Conservation (phyloP, 352 stramenopile species). For the Pythium plurisporium region DNA sequence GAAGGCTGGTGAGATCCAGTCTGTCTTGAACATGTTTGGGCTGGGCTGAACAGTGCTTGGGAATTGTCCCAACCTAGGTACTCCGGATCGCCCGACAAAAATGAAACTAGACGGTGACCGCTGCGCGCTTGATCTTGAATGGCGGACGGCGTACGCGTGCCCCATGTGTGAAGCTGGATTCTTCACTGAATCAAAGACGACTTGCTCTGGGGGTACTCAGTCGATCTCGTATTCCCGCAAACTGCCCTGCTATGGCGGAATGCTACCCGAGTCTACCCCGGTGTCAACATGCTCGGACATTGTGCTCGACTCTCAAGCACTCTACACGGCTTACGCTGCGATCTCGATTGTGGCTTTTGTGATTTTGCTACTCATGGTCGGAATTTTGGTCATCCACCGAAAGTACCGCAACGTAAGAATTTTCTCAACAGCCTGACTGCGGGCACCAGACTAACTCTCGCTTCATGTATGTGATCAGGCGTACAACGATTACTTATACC, state of each 20-base stretch:
- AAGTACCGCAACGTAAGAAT: constrained; percentile 63
- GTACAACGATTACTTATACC: constrained; percentile 80
- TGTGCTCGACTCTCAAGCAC: constrained; percentile 58
- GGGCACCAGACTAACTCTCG: not conserved
- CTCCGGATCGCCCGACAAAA: constrained; percentile 30
- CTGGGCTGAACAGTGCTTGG: no score
- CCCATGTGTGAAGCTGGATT: constrained; percentile 58
- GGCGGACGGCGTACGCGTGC: constrained; percentile 66
- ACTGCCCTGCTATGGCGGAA: constrained; percentile 57
- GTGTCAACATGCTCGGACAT: constrained; percentile 66
- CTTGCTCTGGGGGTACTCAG: constrained; percentile 53
- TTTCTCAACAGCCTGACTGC: not conserved
- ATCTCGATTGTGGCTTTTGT: constrained; percentile 60
- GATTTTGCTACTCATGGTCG: constrained; percentile 62
- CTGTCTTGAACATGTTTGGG: no score
- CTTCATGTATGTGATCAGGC: constrained; percentile 17
- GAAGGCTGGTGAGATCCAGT: constrained; percentile 33
- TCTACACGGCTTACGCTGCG: constrained; percentile 71
- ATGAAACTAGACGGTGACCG: constrained; percentile 36
- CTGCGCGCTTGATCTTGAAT: constrained; percentile 57
- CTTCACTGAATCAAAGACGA: constrained; percentile 58
- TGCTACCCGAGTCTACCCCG: constrained; percentile 31
- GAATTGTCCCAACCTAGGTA: no score
- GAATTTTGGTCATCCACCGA: constrained; percentile 62
- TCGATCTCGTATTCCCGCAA: constrained; percentile 53